phyloP scores from a whole-genome alignment of 345 rosid genomes.

The Firmiana major region DNA sequence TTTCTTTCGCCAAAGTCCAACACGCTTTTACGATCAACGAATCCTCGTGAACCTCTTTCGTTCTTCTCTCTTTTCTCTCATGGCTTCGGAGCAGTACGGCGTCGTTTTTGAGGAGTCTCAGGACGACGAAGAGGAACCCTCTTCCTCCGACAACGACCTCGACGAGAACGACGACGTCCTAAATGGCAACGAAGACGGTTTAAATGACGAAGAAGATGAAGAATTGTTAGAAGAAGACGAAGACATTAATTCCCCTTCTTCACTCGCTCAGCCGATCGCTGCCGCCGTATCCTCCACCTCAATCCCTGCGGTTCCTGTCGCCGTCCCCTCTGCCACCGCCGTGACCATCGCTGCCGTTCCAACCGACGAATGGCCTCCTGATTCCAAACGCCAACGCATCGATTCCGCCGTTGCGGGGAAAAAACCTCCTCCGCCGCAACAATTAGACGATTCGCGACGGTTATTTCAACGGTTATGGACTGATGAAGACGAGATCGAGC shows the following conservation, averaged over 20 bases:
- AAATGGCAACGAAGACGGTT: slow-evolving; percentile 37
- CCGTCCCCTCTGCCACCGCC: slow-evolving; percentile 36
- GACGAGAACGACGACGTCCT: slow-evolving; percentile 48
- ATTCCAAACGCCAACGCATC: slow-evolving; percentile 46
- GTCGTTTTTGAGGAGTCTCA: slow-evolving; percentile 46
- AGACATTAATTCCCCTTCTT: slow-evolving; percentile 44
- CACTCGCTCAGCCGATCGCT: slow-evolving; percentile 26
- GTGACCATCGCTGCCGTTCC: slow-evolving; percentile 39
- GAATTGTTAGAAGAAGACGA: slow-evolving; percentile 47
- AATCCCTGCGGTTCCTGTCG: slow-evolving; percentile 30
- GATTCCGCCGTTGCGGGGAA: slow-evolving; percentile 22
- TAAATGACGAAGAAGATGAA: slow-evolving; percentile 40
- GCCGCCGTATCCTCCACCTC: slow-evolving; percentile 34
- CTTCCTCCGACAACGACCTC: slow-evolving; percentile 48
- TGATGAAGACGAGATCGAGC: slow-evolving; percentile 98
- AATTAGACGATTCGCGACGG: slow-evolving; percentile 66
- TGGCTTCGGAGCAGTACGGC: slow-evolving; percentile 66
- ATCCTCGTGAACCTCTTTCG: slow-evolving; percentile 15
- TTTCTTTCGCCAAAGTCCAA: slow-evolving; percentile 4
- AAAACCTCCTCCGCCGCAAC: slow-evolving; percentile 32
- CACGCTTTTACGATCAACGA: background rate
- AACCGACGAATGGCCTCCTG: slow-evolving; percentile 35
- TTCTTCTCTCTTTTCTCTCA: slow-evolving; percentile 5
- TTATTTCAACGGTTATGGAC: slow-evolving; percentile 96
- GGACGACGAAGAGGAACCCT: slow-evolving; percentile 44